Percentiles rank a stretch among this genome's conserved stretches.
phyloP scores from a whole-genome alignment of 257 asterid genomes.

The Handroanthus guayacan region DNA sequence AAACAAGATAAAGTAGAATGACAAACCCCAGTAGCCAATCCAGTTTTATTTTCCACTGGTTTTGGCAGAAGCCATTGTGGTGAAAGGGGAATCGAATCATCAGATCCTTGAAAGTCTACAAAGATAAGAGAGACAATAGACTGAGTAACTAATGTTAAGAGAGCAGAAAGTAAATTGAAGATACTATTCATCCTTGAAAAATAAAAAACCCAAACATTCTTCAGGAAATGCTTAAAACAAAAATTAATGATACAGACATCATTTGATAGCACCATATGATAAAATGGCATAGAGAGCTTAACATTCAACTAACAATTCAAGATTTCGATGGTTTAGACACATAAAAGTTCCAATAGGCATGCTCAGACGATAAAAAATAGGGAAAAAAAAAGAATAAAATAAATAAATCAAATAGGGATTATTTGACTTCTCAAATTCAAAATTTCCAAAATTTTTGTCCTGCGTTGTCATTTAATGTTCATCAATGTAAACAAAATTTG shows the following conservation, averaged over 20 bases:
- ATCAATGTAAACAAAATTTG: neutral
- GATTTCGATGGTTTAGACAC: neutral
- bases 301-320: neutral
- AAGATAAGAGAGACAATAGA: slow-evolving; percentile 8
- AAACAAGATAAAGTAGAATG: neutral
- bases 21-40: slow-evolving; percentile 54
- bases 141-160: slow-evolving; percentile 9
- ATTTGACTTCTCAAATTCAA: neutral
- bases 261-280: neutral
- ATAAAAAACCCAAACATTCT: slow-evolving; percentile 20
- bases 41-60: slow-evolving; percentile 63
- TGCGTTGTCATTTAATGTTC: slow-evolving; percentile 1
- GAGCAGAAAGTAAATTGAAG: neutral
- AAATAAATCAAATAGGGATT: neutral
- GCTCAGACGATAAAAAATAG: no score
- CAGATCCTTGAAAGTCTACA: slow-evolving; percentile 60
- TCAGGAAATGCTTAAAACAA: neutral
- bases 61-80: slow-evolving; percentile 78
- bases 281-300: neutral
- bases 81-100: slow-evolving; percentile 63
- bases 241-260: neutral
- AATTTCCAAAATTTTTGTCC: neutral
- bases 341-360: neutral
- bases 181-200: neutral
- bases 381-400: no score